A percentile compares a stretch with the other conserved stretches of the same genome.
phyloP scores from a whole-genome alignment of 768 basidiomycete species.

The Russula foetens region DNA sequence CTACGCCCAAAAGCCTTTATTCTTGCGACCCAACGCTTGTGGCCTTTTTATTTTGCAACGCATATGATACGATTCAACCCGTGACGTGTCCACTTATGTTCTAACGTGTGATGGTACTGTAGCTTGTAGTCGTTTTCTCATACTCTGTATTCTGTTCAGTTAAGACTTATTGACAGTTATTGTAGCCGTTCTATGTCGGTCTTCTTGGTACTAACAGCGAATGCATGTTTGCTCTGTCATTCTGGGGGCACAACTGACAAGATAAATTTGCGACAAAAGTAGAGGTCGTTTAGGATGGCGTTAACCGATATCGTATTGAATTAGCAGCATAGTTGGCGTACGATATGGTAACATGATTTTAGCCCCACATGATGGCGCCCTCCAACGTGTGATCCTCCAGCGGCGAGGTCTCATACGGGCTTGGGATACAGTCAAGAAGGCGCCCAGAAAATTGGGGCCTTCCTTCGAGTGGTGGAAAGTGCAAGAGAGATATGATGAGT shows the following conservation, averaged over 20 bases:
- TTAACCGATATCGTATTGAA: too few relatives aligned
- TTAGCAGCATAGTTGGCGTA: too few relatives aligned
- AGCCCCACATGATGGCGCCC: too few relatives aligned
- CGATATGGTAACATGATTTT: too few relatives aligned
- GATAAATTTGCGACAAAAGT: too few relatives aligned
- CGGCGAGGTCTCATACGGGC: too few relatives aligned
- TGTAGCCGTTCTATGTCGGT: not conserved
- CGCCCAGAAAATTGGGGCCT: too few relatives aligned
- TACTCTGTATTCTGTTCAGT: not conserved
- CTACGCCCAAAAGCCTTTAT: not conserved
- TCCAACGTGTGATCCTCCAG: too few relatives aligned
- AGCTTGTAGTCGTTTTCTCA: conserved; percentile 2
- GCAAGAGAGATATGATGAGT: too few relatives aligned
- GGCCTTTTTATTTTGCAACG: not conserved
- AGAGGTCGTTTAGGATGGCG: too few relatives aligned
- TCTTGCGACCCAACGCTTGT: not conserved
- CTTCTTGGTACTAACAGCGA: not conserved
- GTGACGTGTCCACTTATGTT: not conserved
- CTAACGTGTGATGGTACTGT: not conserved
- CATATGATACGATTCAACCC: not conserved
- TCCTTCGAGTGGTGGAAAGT: too few relatives aligned
- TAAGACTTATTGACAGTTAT: not conserved
- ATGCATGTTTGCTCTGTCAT: not conserved
- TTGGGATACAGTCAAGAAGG: too few relatives aligned
- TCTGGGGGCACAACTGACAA: not conserved